Evolutionary conservation across 2,329 filamentous ascomycete genomes (phyloP).

Genomic region (Talaromyces pinophilus): DNA sequence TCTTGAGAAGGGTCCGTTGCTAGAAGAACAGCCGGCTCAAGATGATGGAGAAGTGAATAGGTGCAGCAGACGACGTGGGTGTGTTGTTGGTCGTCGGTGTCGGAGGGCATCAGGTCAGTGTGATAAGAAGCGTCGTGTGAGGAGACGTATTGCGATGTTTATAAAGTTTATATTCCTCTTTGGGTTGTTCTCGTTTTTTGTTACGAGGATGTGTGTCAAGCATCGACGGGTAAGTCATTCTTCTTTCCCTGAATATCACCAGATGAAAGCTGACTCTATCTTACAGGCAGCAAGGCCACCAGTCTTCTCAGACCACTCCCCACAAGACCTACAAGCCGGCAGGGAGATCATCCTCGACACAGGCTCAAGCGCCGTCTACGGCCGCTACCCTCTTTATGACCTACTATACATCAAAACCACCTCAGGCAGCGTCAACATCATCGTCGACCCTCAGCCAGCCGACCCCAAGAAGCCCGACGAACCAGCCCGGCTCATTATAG

Average conservation of each 20-base stretch:
- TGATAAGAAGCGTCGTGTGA: constrained; percentile 15
- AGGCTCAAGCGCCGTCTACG: constrained; percentile 29
- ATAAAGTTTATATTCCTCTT: constrained; percentile 12
- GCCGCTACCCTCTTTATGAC: constrained; percentile 37
- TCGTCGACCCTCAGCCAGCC: constrained; percentile 36
- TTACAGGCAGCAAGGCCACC: background rate
- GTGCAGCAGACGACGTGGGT: constrained; percentile 8
- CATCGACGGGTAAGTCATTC: background rate
- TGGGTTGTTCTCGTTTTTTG: constrained; percentile 12
- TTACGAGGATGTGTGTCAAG: constrained; percentile 12
- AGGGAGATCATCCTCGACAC: constrained; percentile 29
- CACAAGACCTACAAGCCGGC: background rate
- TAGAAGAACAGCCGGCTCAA: background rate
- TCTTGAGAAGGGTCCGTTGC: background rate
- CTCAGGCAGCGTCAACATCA: constrained; percentile 34
- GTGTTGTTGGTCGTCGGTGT: constrained; percentile 11
- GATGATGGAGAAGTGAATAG: background rate
- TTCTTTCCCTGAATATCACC: background rate
- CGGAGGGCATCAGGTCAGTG: background rate
- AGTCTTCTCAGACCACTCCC: background rate
- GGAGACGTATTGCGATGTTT: constrained; percentile 14
- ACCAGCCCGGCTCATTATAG: constrained; percentile 33
- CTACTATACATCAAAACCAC: constrained; percentile 35
- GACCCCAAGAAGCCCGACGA: constrained; percentile 29
- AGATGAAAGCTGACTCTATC: background rate